Conservation (phyloP, 2,329 filamentous ascomycete genomes). For the Exophiala alcalophila region DNA sequence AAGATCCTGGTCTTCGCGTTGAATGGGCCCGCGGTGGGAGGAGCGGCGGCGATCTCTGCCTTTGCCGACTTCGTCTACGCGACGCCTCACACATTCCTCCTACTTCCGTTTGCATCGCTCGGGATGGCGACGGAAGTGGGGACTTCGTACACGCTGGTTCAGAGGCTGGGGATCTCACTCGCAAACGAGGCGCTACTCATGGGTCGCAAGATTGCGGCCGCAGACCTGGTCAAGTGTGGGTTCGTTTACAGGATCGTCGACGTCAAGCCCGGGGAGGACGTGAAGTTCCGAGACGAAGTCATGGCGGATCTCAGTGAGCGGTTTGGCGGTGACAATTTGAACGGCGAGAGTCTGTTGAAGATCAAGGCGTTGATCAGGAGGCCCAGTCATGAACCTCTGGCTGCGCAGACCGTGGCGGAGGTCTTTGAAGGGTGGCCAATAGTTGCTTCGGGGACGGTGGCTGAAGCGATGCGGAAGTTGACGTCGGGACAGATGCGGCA, state of each 20-base stretch:
- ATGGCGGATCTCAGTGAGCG: slow-evolving; percentile 75
- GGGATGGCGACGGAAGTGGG: slow-evolving; percentile 87
- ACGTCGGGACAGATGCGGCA: no score
- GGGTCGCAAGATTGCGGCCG: slow-evolving; percentile 70
- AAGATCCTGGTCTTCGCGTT: slow-evolving; percentile 89
- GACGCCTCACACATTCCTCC: slow-evolving; percentile 73
- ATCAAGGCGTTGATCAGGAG: slow-evolving; percentile 80
- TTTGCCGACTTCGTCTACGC: slow-evolving; percentile 92
- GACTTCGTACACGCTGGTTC: slow-evolving; percentile 73
- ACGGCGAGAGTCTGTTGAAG: slow-evolving; percentile 69
- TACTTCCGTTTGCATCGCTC: slow-evolving; percentile 86
- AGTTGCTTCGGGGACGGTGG: no score
- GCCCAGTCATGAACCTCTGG: slow-evolving; percentile 68
- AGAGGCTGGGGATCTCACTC: slow-evolving; percentile 71
- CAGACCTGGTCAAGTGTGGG: slow-evolving; percentile 70
- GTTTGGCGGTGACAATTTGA: slow-evolving; percentile 75
- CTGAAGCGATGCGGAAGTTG: no score
- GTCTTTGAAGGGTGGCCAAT: slow-evolving; percentile 87
- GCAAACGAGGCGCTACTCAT: slow-evolving; percentile 92
- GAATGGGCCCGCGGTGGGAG: slow-evolving; percentile 85
- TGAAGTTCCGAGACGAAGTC: slow-evolving; percentile 67
- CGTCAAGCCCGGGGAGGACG: slow-evolving; percentile 59
- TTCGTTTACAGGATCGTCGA: slow-evolving; percentile 83
- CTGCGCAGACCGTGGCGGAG: slow-evolving; percentile 75
- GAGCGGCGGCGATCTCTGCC: slow-evolving; percentile 76